Percentiles rank a stretch among this genome's conserved stretches.
Conservation (phyloP, 2,329 filamentous ascomycete genomes). For the Fusarium sp. region DNA sequence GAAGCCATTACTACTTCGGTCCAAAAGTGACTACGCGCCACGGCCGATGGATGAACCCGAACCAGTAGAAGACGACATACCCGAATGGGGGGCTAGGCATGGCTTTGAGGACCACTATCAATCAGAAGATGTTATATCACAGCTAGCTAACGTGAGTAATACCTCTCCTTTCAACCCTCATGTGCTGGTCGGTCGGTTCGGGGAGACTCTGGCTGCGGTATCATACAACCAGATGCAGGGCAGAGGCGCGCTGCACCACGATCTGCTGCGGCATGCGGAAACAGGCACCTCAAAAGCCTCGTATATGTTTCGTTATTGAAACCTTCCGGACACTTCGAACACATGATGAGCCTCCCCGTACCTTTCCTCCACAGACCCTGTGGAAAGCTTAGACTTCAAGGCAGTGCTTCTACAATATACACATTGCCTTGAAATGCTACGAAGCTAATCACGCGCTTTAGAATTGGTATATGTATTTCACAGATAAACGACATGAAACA, state of each 20-base stretch:
- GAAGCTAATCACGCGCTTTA: constrained; percentile 57
- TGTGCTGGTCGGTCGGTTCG: constrained; percentile 20
- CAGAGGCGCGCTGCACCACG: constrained; percentile 1
- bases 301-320: background rate
- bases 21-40: constrained; percentile 69
- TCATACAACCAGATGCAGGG: constrained; percentile 17
- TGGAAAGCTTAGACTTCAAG: background rate
- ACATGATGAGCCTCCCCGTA: background rate
- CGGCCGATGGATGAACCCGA: constrained; percentile 61
- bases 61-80: constrained; percentile 62
- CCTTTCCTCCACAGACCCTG: background rate
- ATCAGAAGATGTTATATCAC: constrained; percentile 88
- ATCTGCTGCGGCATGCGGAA: constrained; percentile 14
- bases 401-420: constrained; percentile 5
- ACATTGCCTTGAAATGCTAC: background rate
- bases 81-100: constrained; percentile 77
- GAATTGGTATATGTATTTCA: constrained; percentile 99
- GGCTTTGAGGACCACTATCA: constrained; percentile 95
- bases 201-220: constrained; percentile 56
- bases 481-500: constrained; percentile 96
- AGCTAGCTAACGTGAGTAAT: constrained; percentile 81
- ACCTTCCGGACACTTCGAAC: background rate
- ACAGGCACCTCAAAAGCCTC: background rate
- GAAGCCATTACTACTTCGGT: constrained; percentile 69
- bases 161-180: constrained; percentile 31